Conservation (phyloP, 495 filamentous ascomycete species). For the Penicillium chermesinum region DNA sequence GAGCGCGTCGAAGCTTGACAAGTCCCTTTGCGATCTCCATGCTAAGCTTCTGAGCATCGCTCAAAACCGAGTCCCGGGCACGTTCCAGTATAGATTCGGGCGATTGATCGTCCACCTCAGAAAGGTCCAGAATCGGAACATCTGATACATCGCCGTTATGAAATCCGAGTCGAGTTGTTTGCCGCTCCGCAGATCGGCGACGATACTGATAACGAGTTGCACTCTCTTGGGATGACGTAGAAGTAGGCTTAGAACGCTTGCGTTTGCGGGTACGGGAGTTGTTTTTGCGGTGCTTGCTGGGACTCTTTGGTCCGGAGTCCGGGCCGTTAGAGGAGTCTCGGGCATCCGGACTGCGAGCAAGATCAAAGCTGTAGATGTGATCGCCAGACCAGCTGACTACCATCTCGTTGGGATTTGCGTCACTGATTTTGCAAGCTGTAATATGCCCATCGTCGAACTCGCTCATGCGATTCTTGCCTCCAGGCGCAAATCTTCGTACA, state of each 20-base stretch:
- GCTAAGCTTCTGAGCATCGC: conserved; percentile 47
- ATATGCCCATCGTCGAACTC: conserved; percentile 59
- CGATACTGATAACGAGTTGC: conserved; percentile 39
- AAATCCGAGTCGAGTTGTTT: conserved; percentile 52
- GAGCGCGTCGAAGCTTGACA: conserved; percentile 51
- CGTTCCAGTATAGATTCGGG: conserved; percentile 32
- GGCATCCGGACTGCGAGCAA: conserved; percentile 58
- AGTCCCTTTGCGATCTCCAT: conserved; percentile 51
- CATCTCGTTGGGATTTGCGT: conserved; percentile 69
- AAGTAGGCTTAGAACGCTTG: conserved; percentile 48
- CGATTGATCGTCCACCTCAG: conserved; percentile 22
- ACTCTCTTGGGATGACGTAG: conserved; percentile 42
- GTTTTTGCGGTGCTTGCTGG: conserved; percentile 22
- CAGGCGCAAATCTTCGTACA: conserved; percentile 64
- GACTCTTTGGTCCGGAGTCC: conserved; percentile 12
- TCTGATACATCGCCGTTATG: conserved; percentile 59
- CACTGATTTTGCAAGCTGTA: conserved; percentile 74
- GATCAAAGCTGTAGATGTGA: conserved; percentile 69
- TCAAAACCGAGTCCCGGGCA: conserved; percentile 41
- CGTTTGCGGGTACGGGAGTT: conserved; percentile 48
- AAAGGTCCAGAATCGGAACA: conserved; percentile 36
- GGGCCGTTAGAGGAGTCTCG: conserved; percentile 26
- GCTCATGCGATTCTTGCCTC: conserved; percentile 50
- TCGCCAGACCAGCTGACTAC: conserved; percentile 74
- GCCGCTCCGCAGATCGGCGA: conserved; percentile 26